Conservation (phyloP, 805 yeast genomes). For the Saccharomyces paradoxus region DNA sequence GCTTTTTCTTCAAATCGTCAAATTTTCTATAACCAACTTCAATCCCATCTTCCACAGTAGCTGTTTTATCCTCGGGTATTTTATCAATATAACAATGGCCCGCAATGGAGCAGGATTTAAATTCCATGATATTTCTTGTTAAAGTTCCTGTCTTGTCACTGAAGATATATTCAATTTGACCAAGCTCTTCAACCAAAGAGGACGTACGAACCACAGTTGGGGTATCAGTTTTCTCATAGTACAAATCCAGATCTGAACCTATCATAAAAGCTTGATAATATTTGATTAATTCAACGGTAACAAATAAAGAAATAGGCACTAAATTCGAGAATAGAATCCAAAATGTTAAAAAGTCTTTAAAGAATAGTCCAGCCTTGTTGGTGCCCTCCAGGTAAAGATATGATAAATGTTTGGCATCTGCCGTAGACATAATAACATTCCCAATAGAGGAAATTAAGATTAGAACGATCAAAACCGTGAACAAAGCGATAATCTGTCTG, state of each 20-base stretch:
- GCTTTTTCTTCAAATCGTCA: slow-evolving; percentile 47
- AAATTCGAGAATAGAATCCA: slow-evolving; percentile 95
- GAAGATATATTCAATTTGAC: slow-evolving; percentile 92
- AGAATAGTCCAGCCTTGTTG: slow-evolving; percentile 62
- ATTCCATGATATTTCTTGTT: slow-evolving; percentile 94
- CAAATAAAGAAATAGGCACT: slow-evolving; percentile 96
- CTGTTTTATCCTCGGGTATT: slow-evolving; percentile 84
- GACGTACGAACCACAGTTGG: slow-evolving; percentile 95
- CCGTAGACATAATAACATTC: slow-evolving; percentile 63
- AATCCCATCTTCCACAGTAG: slow-evolving; percentile 65
- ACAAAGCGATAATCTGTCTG: slow-evolving; percentile 80
- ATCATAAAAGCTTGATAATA: slow-evolving; percentile 92
- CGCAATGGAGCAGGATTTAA: slow-evolving; percentile 85
- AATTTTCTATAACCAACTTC: slow-evolving; percentile 74
- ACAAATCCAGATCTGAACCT: slow-evolving; percentile 89
- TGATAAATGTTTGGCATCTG: slow-evolving; percentile 43
- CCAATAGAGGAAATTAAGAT: slow-evolving; percentile 81
- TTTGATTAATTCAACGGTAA: slow-evolving; percentile 91
- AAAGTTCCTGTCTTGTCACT: slow-evolving; percentile 97
- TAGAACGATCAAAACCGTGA: slow-evolving; percentile 66
- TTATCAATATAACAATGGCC: slow-evolving; percentile 82
- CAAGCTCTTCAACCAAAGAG: slow-evolving; percentile 90
- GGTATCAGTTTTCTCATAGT: slow-evolving; percentile 77
- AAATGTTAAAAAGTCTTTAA: slow-evolving; percentile 80
- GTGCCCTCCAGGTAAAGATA: slow-evolving; percentile 66